A percentile compares a stretch with the other conserved stretches of the same genome.
Conservation (phyloP, 1,139 yeast species). For the Lodderomyces theae region DNA sequence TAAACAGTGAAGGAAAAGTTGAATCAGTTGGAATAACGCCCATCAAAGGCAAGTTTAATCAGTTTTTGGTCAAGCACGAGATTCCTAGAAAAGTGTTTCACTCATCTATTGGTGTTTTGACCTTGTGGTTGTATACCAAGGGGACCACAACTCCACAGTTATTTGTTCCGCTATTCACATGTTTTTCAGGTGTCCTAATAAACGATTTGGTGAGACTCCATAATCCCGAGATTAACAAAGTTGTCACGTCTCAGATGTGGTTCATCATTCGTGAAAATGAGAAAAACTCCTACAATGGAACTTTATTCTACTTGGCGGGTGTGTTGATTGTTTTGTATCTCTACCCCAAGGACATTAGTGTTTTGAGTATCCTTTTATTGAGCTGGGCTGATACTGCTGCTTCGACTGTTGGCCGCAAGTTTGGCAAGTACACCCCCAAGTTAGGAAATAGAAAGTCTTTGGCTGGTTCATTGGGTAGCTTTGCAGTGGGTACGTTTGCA, state of each 20-base stretch:
- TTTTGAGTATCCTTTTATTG: constrained; percentile 72
- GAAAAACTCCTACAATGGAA: constrained; percentile 70
- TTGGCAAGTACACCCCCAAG: constrained; percentile 81
- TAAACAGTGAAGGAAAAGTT: background rate
- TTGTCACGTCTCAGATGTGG: constrained; percentile 67
- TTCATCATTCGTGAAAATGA: constrained; percentile 83
- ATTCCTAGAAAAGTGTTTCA: constrained; percentile 85
- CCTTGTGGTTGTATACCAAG: constrained; percentile 66
- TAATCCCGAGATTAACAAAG: constrained; percentile 56
- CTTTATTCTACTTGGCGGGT: constrained; percentile 81
- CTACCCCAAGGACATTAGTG: constrained; percentile 77
- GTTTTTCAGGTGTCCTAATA: constrained; percentile 55
- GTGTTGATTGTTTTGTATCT: constrained; percentile 63
- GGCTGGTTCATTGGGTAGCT: constrained; percentile 89
- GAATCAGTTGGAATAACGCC: background rate
- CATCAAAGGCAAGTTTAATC: constrained; percentile 12
- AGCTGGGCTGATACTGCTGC: constrained; percentile 99
- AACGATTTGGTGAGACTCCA: constrained; percentile 70
- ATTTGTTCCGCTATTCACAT: constrained; percentile 53
- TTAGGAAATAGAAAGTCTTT: constrained; percentile 71
- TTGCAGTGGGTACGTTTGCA: constrained; percentile 63
- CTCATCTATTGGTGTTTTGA: constrained; percentile 79
- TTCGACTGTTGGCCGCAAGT: constrained; percentile 83
- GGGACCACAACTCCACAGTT: constrained; percentile 59
- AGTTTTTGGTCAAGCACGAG: constrained; percentile 72